These are phyloP conservation scores for Polytolypa hystricis DNA, from an alignment of 2,329 filamentous ascomycete genomes.

Conservation along the genomic window DNA sequence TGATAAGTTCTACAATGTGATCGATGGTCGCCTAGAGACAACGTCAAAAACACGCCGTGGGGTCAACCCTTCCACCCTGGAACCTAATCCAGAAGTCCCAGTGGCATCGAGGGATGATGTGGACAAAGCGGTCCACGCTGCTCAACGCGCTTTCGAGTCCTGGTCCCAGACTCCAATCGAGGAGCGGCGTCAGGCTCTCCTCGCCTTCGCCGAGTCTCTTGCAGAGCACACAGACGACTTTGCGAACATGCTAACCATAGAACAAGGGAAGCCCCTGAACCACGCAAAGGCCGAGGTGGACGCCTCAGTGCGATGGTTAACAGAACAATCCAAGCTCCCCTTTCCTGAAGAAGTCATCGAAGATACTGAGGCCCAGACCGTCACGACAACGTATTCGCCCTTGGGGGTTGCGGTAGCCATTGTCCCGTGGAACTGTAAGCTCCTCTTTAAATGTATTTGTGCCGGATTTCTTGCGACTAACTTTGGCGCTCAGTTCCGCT, in stretches of 20 bases:
- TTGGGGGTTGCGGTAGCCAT: slow-evolving; percentile 31
- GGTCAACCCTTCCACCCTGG: slow-evolving; percentile 36
- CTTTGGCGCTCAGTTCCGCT: too few relatives aligned
- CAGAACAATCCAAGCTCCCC: slow-evolving; percentile 9
- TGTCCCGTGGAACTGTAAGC: slow-evolving; percentile 40
- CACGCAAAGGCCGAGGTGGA: slow-evolving; percentile 2
- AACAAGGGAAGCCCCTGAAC: slow-evolving; percentile 40
- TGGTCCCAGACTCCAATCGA: slow-evolving; percentile 37
- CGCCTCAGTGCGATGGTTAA: slow-evolving; percentile 1
- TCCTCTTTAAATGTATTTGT: too few relatives aligned
- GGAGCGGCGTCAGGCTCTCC: slow-evolving; percentile 33
- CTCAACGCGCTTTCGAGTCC: slow-evolving; percentile 34
- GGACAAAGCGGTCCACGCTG: slow-evolving; percentile 36
- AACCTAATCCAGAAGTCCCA: slow-evolving; percentile 36
- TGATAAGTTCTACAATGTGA: slow-evolving; percentile 32
- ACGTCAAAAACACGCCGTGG: slow-evolving; percentile 27
- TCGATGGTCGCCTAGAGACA: slow-evolving; percentile 32
- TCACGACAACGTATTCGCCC: slow-evolving; percentile 7
- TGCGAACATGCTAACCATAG: slow-evolving; percentile 34
- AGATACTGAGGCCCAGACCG: slow-evolving; percentile 26
- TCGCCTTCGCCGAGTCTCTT: slow-evolving; percentile 32
- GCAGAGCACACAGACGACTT: slow-evolving; percentile 33
- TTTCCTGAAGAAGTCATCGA: slow-evolving; percentile 35
- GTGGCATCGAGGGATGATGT: slow-evolving; percentile 32
- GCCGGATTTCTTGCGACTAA: too few relatives aligned